These are phyloP conservation scores for Neonectria neomacrospora DNA, from an alignment of 2,329 filamentous ascomycete species.

Conservation along the genomic window DNA sequence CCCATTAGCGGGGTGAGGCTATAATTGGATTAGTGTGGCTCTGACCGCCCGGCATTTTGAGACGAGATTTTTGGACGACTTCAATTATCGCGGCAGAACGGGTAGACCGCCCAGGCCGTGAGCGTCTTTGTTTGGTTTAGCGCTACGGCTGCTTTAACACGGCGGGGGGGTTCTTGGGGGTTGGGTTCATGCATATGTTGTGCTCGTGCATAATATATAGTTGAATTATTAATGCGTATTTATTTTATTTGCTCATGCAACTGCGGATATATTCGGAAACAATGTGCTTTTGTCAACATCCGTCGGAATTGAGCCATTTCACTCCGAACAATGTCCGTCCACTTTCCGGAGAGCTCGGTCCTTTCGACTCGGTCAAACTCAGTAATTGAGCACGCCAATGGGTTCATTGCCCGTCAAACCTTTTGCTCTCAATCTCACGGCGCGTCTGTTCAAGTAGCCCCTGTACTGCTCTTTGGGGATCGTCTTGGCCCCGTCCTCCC, in stretches of 20 bases:
- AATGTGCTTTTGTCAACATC: constrained; percentile 12
- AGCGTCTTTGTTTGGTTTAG: constrained; percentile 12
- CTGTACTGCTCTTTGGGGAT: constrained; percentile 44
- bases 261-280: not conserved
- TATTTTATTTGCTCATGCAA: constrained; percentile 1
- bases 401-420: constrained; percentile 38
- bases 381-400: constrained; percentile 28
- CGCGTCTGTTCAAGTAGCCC: constrained; percentile 34
- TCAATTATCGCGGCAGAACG: constrained; percentile 27
- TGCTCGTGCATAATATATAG: not conserved
- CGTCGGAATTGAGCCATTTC: constrained; percentile 23
- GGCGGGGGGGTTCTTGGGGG: not conserved
- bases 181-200: constrained; percentile 1
- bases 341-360: constrained; percentile 16
- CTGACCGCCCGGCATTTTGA: constrained; percentile 52
- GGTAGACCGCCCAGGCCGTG: constrained; percentile 5
- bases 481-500: constrained; percentile 41
- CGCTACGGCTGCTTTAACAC: constrained; percentile 13
- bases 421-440: constrained; percentile 34
- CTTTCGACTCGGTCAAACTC: constrained; percentile 15
- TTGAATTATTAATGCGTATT: not conserved
- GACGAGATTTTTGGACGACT: constrained; percentile 40
- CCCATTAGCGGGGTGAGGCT: constrained; percentile 44
- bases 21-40: constrained; percentile 36
- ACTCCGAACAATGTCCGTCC: constrained; percentile 18